Evolutionary conservation across 805 yeast genomes (phyloP).

Genomic region (Candida parachauliodes): DNA sequence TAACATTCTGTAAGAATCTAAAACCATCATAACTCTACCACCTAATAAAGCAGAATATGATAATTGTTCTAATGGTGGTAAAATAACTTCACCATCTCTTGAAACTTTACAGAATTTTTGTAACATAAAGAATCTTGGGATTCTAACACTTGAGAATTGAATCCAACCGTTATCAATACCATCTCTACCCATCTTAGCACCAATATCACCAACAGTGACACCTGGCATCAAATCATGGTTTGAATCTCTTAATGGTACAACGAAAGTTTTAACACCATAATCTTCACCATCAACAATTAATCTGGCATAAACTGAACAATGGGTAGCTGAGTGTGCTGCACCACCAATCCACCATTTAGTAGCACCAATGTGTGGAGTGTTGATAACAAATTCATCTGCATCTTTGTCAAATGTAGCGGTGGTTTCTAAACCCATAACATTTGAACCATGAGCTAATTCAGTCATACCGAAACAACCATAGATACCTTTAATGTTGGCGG

Average conservation of each 20-base stretch:
- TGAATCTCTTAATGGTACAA: conserved; percentile 44
- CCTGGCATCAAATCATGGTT: conserved; percentile 43
- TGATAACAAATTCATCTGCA: conserved; percentile 40
- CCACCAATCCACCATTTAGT: conserved; percentile 52
- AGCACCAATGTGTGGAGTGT: conserved; percentile 47
- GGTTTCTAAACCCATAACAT: conserved; percentile 57
- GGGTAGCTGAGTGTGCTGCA: conserved; percentile 47
- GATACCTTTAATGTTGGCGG: conserved; percentile 53
- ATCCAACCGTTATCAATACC: conserved; percentile 50
- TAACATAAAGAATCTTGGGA: conserved; percentile 45
- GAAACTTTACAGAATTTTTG: conserved; percentile 42
- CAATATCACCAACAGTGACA: conserved; percentile 44
- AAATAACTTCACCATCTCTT: conserved; percentile 35
- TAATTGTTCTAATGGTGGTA: conserved; percentile 46
- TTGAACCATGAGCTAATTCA: conserved; percentile 63
- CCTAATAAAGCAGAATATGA: conserved; percentile 41
- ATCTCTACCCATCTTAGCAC: conserved; percentile 48
- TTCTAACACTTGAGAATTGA: conserved; percentile 41
- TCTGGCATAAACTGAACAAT: conserved; percentile 38
- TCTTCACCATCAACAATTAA: conserved; percentile 42
- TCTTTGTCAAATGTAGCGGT: conserved; percentile 42
- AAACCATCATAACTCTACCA: conserved; percentile 44
- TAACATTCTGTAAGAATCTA: conserved; percentile 40
- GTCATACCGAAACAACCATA: conserved; percentile 64
- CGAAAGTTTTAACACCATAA: conserved; percentile 45